Evolutionary conservation across 495 filamentous ascomycete species (phyloP).

Genomic region (Hypoxylon cercidicola): DNA sequence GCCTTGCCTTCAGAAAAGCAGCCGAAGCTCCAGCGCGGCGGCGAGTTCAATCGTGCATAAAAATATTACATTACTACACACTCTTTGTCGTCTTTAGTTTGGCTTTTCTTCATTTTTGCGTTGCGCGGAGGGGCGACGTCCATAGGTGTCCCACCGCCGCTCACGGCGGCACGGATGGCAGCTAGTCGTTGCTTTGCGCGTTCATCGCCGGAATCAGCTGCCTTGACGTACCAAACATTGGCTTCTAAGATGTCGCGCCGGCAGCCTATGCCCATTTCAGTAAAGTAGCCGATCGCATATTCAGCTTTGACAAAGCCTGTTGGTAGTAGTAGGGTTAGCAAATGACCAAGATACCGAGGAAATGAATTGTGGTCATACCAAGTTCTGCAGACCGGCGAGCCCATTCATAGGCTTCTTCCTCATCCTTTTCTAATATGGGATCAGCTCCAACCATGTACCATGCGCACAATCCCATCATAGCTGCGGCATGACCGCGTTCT

Average conservation of each 20-base stretch:
- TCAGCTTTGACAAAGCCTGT: conserved; percentile 90
- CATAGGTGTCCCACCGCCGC: conserved; percentile 73
- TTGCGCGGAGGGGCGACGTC: conserved; percentile 60
- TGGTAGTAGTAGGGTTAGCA: conserved; percentile 26
- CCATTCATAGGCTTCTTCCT: conserved; percentile 97
- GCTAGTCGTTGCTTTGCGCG: conserved; percentile 86
- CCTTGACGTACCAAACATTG: conserved; percentile 98
- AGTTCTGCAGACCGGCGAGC: conserved; percentile 83
- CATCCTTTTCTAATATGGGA: conserved; percentile 92
- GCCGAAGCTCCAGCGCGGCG: neutral
- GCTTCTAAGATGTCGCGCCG: conserved; percentile 92
- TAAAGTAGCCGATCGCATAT: conserved; percentile 97
- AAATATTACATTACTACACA: conserved; percentile 67
- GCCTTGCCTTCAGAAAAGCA: neutral
- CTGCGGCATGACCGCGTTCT: conserved; percentile 80
- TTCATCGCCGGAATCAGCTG: conserved; percentile 91
- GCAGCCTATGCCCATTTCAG: conserved; percentile 97
- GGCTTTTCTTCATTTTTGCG: conserved; percentile 61
- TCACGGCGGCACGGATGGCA: conserved; percentile 85
- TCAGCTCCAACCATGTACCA: conserved; percentile 98
- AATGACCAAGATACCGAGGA: neutral
- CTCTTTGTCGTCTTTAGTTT: conserved; percentile 63
- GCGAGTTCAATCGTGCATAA: conserved; percentile 13
- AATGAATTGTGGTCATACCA: conserved; percentile 65
- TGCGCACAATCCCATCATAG: conserved; percentile 99